Evolutionary conservation across 805 yeast genomes (phyloP).

Genomic region (Ascoidea tarda): DNA sequence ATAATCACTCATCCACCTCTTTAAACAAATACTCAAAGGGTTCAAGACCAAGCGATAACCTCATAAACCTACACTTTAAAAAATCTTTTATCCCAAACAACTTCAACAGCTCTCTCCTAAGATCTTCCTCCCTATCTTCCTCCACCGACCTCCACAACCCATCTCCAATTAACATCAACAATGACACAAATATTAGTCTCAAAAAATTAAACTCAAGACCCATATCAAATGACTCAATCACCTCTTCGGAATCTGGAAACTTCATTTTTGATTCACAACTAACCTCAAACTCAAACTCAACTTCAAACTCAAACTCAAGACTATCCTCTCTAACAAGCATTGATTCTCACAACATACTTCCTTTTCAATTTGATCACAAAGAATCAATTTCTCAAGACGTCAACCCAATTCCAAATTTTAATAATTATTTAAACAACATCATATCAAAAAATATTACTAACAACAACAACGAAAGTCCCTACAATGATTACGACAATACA

Average conservation of each 20-base stretch:
- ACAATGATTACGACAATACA: too few species aligned
- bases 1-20: neutral
- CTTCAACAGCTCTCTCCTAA: neutral
- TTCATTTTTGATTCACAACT: conserved; percentile 5
- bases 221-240: conserved; percentile 8
- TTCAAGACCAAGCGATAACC: neutral
- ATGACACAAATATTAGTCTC: neutral
- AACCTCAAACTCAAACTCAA: neutral
- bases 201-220: conserved; percentile 2
- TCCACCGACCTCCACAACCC: neutral
- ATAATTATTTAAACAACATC: conserved; percentile 4
- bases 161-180: neutral
- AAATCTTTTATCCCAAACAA: neutral
- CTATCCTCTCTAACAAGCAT: conserved; percentile 7
- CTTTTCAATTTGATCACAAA: neutral
- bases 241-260: conserved; percentile 1
- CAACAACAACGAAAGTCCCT: neutral
- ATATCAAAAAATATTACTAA: neutral
- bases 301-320: conserved; percentile 5
- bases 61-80: neutral
- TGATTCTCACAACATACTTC: conserved; percentile 3
- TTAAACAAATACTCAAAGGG: neutral
- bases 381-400: neutral
- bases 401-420: conserved; percentile 3
- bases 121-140: neutral